Conservation (phyloP, 257 asterid species). For the Echium plantagineum region DNA sequence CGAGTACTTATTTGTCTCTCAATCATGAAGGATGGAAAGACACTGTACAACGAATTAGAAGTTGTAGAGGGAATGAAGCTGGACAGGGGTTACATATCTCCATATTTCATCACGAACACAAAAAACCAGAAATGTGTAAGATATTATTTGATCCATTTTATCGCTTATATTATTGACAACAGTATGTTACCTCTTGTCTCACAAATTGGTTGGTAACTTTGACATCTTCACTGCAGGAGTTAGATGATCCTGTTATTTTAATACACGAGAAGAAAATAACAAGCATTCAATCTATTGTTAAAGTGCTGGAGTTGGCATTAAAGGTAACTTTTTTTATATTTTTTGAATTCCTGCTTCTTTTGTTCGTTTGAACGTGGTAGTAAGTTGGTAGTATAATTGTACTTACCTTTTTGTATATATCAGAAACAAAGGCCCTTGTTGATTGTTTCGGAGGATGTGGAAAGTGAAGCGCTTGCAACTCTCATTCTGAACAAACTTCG, state of each 20-base stretch:
- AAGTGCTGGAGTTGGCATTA: constrained; percentile 39
- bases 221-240: constrained; percentile 20
- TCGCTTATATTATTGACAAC: constrained; percentile 1
- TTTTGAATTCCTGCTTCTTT: neutral
- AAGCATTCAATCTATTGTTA: constrained; percentile 29
- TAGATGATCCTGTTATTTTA: constrained; percentile 45
- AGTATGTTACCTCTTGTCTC: neutral
- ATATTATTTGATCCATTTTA: neutral
- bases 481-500: constrained; percentile 53
- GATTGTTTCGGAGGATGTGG: constrained; percentile 48
- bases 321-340: constrained; percentile 21
- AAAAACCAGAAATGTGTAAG: constrained; percentile 47
- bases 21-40: constrained; percentile 35
- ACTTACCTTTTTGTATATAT: neutral
- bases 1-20: neutral
- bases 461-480: constrained; percentile 45
- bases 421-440: constrained; percentile 44
- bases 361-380: neutral
- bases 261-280: constrained; percentile 49
- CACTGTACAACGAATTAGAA: constrained; percentile 39
- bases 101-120: constrained; percentile 42
- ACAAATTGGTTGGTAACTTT: neutral
- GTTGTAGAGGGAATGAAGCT: constrained; percentile 62
- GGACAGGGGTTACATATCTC: constrained; percentile 52
- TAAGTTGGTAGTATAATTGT: neutral